Base-by-base conservation (phyloP, 2,329 filamentous ascomycete species). In the Aspergillus sergii region DNA sequence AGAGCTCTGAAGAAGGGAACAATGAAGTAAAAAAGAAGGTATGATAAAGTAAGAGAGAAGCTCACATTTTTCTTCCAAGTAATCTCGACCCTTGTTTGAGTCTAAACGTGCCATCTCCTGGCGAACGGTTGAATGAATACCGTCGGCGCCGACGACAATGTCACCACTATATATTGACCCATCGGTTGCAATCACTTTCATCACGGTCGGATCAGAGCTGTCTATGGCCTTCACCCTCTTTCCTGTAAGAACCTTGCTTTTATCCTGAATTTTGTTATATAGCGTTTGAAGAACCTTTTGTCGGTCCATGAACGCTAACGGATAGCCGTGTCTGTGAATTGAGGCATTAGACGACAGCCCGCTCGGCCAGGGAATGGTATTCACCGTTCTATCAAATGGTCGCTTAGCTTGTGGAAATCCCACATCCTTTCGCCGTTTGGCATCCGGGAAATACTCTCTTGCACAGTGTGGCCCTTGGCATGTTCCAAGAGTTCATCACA, bases 401-500 rank as follows among this genome's bases (percentile, higher is more conserved):
- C 39, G 9, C 39, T 41, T 9, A 41, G 39, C 2, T 41, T 41
- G 39, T 8, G 10, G 16, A 3, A 1, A 2, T 10, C 2, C 39
- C 39, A 41, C 7, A 41, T 19, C 7, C 3, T 41, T 1, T 41
- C 50, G 9, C 30, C 30, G 8, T 7, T 21, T 19, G 50, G 16
- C 1, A 4, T 1, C 9, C n/a, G 19, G n/a, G 9, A 28, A 28
- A 34, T 53, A 23, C 11, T 53, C 19, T 16, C 23, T 28, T 19
- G 19, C 6, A 53, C 14, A 1, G 16, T 36, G 39, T 41, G 39
- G 39, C 39, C 39, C 19, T 41, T 19, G 6, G 39, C 19, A n/a
- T 41, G 39, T 41, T 41, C 39, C 39, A 41, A 7, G 14, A 58
- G 19, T 11, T 54, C 56, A n/a, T 67, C 55, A 66, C 7, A 58